Conservation (phyloP, 257 asterid genomes). For the Anisodus acutangulus region DNA sequence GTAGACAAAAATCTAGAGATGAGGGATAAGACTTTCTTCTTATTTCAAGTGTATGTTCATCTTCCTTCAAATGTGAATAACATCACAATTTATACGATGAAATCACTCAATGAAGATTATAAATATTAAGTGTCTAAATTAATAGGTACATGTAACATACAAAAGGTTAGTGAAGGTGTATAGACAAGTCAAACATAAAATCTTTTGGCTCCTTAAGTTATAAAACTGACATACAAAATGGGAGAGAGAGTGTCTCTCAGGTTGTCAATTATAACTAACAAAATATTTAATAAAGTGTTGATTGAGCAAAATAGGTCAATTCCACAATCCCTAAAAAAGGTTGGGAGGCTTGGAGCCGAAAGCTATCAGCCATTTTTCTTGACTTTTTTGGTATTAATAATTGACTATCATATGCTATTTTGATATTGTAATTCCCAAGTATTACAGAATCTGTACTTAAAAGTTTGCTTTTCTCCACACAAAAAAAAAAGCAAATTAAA, state of each 20-base stretch:
- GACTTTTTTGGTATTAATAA: background rate
- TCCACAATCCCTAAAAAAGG: background rate
- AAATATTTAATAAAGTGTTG: background rate
- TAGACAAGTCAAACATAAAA: background rate
- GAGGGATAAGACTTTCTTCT: too few relatives aligned
- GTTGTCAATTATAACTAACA: background rate
- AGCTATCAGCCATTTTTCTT: conserved; percentile 10
- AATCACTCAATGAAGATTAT: too few relatives aligned
- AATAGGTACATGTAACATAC: too few relatives aligned
- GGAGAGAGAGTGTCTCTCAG: background rate
- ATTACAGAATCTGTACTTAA: background rate
- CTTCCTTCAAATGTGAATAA: too few relatives aligned
- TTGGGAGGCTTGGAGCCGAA: conserved; percentile 22
- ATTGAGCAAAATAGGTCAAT: background rate
- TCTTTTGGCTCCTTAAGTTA: background rate
- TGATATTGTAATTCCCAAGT: background rate
- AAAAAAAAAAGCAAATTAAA: background rate
- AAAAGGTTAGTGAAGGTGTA: too few relatives aligned
- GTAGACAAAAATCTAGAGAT: too few relatives aligned
- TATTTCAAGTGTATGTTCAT: too few relatives aligned
- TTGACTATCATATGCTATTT: background rate
- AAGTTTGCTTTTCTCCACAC: background rate
- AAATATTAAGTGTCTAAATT: too few relatives aligned
- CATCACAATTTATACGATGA: too few relatives aligned
- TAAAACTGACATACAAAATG: background rate